These are phyloP conservation scores for Rubia yunnanensis DNA, from an alignment of 257 asterid genomes.

Conservation along the genomic window DNA sequence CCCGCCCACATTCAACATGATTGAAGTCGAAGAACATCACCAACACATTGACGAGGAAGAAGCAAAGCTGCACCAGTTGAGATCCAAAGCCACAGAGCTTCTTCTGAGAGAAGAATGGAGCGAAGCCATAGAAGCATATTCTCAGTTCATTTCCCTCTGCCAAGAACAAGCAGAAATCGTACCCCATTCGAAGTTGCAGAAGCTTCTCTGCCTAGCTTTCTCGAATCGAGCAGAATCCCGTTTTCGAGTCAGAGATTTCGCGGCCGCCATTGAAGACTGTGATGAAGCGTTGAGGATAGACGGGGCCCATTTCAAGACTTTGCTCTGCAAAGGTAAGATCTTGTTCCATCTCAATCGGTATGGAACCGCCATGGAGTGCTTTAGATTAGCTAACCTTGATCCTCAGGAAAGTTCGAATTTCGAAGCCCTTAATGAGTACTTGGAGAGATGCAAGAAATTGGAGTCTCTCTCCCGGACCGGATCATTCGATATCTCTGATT, in stretches of 20 bases:
- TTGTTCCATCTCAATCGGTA: conserved; percentile 46
- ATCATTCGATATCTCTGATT: conserved; percentile 62
- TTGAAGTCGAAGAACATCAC: conserved; percentile 16
- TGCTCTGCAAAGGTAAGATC: conserved; percentile 68
- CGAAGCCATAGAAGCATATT: conserved; percentile 40
- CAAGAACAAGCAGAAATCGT: conserved; percentile 23
- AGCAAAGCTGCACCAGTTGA: conserved; percentile 41
- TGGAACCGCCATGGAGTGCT: conserved; percentile 40
- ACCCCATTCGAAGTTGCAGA: conserved; percentile 28
- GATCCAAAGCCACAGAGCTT: conserved; percentile 76
- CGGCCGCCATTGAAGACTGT: conserved; percentile 58
- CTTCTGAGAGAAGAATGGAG: conserved; percentile 66
- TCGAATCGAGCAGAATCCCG: conserved; percentile 74
- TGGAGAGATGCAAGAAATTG: conserved; percentile 51
- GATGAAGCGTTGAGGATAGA: conserved; percentile 54
- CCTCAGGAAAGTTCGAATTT: conserved; percentile 36
- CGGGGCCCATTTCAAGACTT: conserved; percentile 62
- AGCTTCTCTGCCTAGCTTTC: conserved; percentile 52
- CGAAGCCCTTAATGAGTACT: conserved; percentile 33
- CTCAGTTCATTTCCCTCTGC: conserved; percentile 49
- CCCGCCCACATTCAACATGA: conserved; percentile 13
- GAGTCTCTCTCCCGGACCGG: conserved; percentile 60
- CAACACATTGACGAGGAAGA: conserved; percentile 32
- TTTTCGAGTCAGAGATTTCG: conserved; percentile 28
- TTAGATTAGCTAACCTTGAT: conserved; percentile 41